Evolutionary conservation across 805 yeast genomes (phyloP), one percentile per base, ranked within the genome.

Genomic region (Hanseniaspora taiwanica): DNA sequence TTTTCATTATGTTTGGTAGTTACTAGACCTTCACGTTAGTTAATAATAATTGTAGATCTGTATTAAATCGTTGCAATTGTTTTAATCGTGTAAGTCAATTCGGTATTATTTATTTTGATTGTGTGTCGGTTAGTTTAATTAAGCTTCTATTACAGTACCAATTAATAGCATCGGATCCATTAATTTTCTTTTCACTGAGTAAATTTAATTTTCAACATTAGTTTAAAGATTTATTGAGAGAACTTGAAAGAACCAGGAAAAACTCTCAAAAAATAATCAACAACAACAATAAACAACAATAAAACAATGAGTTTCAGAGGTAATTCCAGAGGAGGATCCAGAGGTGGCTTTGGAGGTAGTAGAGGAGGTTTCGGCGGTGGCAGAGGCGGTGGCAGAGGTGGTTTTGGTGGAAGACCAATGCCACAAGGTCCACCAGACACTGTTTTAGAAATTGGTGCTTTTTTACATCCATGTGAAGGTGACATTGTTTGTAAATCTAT

Each of bases 341-440:
- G 76, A 53, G 72, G 73, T 27, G 68, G 71, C 46, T 71, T 66
- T 55, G 72, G 73, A 31, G 69, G 71, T 45, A 71, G n/a, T n/a
- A 57, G 76, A 54, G 72, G 73, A 25, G 69, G 71, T 46, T 71
- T 66, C 56, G 56, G 76, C 53, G 72, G 73, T 34, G 69, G 71
- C 44, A 70, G 78, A 57, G 80, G 84, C 46, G 83, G 85, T 49
- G 56, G 58, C 20, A 59, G 60, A 16, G 45, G 54, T 39, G 62
- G 71, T 42, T 81, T 82, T 48, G 74, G 82, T 60, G 72, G 82
- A 50, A 80, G 87, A 48, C 76, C 81, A 45, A 70, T 69, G 47
- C 87, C 79, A 54, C 85, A 78, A 65, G 98, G 98, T 40, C 98
- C 98, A 33, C 98, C 98, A 56, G 98, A 89, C 50, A 67, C 76